Conservation (phyloP, 768 basidiomycete genomes). For the Leccinellum rugosiceps region DNA sequence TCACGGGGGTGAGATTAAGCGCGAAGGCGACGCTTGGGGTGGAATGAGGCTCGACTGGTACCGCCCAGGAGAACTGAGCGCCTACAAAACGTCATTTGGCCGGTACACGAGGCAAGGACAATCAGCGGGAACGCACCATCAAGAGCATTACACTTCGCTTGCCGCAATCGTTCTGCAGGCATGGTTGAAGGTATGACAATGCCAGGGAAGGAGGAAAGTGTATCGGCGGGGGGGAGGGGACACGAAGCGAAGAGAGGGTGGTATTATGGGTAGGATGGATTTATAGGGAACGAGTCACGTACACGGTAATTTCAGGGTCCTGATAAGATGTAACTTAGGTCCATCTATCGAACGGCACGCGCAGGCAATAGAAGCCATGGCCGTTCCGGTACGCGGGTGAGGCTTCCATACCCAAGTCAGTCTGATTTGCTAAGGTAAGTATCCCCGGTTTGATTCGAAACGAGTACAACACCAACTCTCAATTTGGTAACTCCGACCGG, state of each 20-base stretch:
- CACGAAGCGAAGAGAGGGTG: conserved; percentile 23
- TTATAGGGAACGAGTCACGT: conserved; percentile 32
- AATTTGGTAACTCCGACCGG: conserved; percentile 21
- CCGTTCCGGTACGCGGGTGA: conserved; percentile 12
- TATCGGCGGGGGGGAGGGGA: conserved; percentile 20
- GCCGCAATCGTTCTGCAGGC: conserved; percentile 46
- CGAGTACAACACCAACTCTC: conserved; percentile 2
- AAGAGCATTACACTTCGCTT: conserved; percentile 30
- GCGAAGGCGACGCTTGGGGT: conserved; percentile 50
- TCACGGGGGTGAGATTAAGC: conserved; percentile 54
- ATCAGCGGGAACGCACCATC: conserved; percentile 33
- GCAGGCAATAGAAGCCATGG: conserved; percentile 31
- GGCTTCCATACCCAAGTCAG: conserved; percentile 23
- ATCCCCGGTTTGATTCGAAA: conserved; percentile 12
- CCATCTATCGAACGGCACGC: conserved; percentile 28
- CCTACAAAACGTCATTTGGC: conserved; percentile 27
- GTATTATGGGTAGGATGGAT: conserved; percentile 17
- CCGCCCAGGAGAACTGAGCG: conserved; percentile 45
- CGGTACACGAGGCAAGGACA: conserved; percentile 1
- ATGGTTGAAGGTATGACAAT: conserved; percentile 35
- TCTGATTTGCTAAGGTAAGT: conserved; percentile 13
- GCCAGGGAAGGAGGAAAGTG: conserved; percentile 12
- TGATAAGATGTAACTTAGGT: conserved; percentile 30
- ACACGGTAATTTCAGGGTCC: conserved; percentile 35
- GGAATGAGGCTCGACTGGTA: conserved; percentile 39